Evolutionary conservation across 179 eudicot species (phyloP).

Genomic region (Carnegiea gigantea): DNA sequence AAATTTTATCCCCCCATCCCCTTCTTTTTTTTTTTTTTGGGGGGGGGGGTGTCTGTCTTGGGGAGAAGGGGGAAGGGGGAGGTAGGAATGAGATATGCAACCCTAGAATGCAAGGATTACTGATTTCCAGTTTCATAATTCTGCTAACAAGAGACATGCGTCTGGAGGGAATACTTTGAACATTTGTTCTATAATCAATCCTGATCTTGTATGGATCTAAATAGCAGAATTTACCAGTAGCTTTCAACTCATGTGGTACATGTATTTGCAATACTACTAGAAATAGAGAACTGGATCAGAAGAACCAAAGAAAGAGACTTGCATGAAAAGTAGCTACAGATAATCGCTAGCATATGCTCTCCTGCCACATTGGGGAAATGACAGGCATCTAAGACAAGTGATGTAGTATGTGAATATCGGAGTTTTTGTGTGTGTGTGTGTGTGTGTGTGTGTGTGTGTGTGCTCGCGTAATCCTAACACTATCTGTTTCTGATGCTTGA

Average conservation of each 20-base stretch:
- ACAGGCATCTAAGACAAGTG: not conserved
- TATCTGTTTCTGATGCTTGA: not conserved
- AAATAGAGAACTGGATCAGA: not conserved
- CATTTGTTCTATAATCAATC: not conserved
- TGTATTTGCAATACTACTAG: not conserved
- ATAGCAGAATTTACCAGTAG: not conserved
- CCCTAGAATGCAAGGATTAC: not conserved
- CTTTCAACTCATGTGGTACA: not conserved
- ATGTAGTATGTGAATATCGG: not conserved
- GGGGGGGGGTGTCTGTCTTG: no score
- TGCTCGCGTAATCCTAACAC: not conserved
- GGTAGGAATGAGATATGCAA: no score
- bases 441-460: no score
- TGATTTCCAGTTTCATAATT: not conserved
- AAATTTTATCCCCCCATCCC: not conserved
- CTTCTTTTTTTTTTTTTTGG: no score
- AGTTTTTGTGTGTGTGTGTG: not conserved
- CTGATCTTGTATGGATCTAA: not conserved
- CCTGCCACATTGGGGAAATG: not conserved
- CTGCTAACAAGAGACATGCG: not conserved
- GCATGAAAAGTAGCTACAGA: not conserved
- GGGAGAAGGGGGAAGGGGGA: no score
- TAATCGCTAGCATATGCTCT: not conserved
- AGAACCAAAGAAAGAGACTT: not conserved
- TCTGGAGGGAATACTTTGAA: not conserved